A percentile compares a stretch with the other conserved stretches of the same genome.
Evolutionary conservation across 768 basidiomycete genomes (phyloP).

Genomic region (Pisolithus sp.): DNA sequence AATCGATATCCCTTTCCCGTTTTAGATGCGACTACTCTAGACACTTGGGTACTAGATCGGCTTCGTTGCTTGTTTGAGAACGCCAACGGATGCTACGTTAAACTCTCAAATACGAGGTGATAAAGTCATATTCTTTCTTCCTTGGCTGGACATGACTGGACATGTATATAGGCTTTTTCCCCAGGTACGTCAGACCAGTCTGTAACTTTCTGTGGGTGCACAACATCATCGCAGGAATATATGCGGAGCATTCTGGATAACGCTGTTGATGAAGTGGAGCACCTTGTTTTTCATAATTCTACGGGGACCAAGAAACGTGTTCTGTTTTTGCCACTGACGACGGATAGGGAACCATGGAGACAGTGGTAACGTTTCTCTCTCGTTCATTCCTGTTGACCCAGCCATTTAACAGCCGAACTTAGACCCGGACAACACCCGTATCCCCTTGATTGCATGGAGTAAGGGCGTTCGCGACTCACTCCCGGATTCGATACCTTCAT

Average conservation of each 20-base stretch:
- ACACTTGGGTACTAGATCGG: conserved; percentile 73
- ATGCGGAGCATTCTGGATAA: conserved; percentile 79
- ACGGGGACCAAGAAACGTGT: conserved; percentile 59
- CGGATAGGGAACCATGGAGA: conserved; percentile 91
- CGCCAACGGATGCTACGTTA: conserved; percentile 47
- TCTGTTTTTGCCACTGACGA: conserved; percentile 86
- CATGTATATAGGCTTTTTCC: conserved; percentile 84
- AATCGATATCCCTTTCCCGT: neutral
- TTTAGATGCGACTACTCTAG: conserved; percentile 68
- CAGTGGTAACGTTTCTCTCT: conserved; percentile 46
- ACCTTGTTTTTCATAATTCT: conserved; percentile 60
- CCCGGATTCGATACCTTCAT: conserved; percentile 45
- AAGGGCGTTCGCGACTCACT: conserved; percentile 68
- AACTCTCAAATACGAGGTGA: conserved; percentile 46
- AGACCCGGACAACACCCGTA: conserved; percentile 87
- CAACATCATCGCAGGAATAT: conserved; percentile 54
- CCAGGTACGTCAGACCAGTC: conserved; percentile 34
- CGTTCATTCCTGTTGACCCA: neutral
- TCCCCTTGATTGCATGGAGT: conserved; percentile 81
- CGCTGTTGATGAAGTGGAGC: conserved; percentile 63
- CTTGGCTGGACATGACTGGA: conserved; percentile 80
- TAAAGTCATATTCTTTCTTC: conserved; percentile 74
- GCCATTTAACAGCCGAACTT: conserved; percentile 1
- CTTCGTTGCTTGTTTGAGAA: conserved; percentile 57
- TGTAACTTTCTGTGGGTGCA: neutral